Evolutionary conservation across 768 basidiomycete species (phyloP).

Genomic region (Suillus paluster): DNA sequence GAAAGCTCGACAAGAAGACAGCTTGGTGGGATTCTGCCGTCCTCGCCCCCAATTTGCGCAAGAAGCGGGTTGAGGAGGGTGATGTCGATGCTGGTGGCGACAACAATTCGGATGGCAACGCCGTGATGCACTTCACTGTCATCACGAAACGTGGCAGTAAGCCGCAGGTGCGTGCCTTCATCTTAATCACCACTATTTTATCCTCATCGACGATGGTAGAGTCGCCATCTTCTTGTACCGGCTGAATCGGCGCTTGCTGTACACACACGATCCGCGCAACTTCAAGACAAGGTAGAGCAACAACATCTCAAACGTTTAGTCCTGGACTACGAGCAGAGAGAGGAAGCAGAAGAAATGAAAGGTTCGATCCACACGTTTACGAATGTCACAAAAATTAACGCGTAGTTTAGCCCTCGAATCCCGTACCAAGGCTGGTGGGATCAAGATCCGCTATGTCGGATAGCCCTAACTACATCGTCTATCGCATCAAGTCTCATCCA

Average conservation of each 20-base stretch:
- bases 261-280: conserved; percentile 88
- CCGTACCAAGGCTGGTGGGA: conserved; percentile 65
- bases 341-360: conserved; percentile 83
- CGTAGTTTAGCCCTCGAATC: conserved; percentile 60
- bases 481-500: conserved; percentile 10
- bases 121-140: conserved; percentile 89
- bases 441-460: conserved; percentile 81
- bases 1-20: conserved; percentile 88
- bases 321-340: conserved; percentile 87
- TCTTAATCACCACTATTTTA: conserved; percentile 10
- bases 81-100: conserved; percentile 54
- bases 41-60: conserved; percentile 65
- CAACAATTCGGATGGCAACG: conserved; percentile 31
- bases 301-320: conserved; percentile 97
- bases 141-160: conserved; percentile 93
- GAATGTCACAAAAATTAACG: not conserved
- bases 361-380: conserved; percentile 43
- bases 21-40: conserved; percentile 92
- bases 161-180: conserved; percentile 66
- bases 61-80: conserved; percentile 64
- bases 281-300: conserved; percentile 95
- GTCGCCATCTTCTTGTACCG: conserved; percentile 88
- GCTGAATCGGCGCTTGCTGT: conserved; percentile 86
- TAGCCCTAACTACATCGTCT: conserved; percentile 36
- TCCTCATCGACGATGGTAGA: conserved; percentile 45